Evolutionary conservation across 2,329 filamentous ascomycete species (phyloP).

Genomic region (Fusarium irregulare): DNA sequence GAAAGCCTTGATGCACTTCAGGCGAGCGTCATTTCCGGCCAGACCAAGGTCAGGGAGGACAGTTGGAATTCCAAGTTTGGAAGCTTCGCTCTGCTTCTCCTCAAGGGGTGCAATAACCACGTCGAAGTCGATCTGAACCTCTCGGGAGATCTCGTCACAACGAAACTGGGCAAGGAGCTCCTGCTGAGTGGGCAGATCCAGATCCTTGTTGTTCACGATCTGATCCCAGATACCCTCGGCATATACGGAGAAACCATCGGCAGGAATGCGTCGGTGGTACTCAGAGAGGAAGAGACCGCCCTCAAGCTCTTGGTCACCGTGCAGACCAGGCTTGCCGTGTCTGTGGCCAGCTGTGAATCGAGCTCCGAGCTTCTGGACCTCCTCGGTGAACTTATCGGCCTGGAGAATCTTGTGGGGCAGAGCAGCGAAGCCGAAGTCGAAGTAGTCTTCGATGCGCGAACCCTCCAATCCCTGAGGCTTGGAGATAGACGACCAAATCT

Average conservation of each 20-base stretch:
- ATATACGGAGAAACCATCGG: slow-evolving; percentile 95
- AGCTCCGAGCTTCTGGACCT: slow-evolving; percentile 81
- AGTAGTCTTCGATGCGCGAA: slow-evolving; percentile 94
- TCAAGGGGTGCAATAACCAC: slow-evolving; percentile 84
- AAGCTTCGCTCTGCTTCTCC: slow-evolving; percentile 81
- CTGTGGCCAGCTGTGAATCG: slow-evolving; percentile 87
- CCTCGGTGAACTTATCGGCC: slow-evolving; percentile 86
- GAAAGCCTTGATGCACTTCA: slow-evolving; percentile 82
- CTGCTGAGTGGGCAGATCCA: slow-evolving; percentile 96
- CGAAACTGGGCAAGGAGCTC: slow-evolving; percentile 96
- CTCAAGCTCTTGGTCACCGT: slow-evolving; percentile 76
- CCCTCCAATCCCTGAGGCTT: slow-evolving; percentile 91
- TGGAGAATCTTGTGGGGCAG: slow-evolving; percentile 97
- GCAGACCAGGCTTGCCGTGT: slow-evolving; percentile 70
- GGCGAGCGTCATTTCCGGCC: slow-evolving; percentile 77
- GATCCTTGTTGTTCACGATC: slow-evolving; percentile 98
- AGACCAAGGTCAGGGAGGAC: slow-evolving; percentile 81
- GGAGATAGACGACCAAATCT: slow-evolving; percentile 92
- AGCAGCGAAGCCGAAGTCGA: slow-evolving; percentile 93
- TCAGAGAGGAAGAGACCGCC: slow-evolving; percentile 90
- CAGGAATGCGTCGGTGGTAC: slow-evolving; percentile 95
- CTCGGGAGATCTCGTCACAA: slow-evolving; percentile 94
- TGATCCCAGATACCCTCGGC: slow-evolving; percentile 97
- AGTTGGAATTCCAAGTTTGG: slow-evolving; percentile 75
- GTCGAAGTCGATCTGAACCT: slow-evolving; percentile 88